Conservation (phyloP, 768 basidiomycete genomes). For the Termitomyces sp. region DNA sequence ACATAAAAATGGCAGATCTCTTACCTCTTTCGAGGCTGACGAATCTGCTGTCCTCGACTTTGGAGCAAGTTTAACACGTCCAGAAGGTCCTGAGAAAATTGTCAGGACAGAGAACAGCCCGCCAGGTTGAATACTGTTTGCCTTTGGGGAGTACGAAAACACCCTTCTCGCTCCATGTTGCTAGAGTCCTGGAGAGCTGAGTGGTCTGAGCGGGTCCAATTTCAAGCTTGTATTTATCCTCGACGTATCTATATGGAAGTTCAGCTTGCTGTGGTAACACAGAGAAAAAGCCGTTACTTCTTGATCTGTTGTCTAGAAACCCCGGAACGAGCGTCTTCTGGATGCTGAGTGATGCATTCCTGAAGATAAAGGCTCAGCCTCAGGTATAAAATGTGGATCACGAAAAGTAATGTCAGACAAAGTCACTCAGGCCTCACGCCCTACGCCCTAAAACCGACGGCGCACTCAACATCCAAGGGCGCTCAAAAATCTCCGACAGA, state of each 20-base stretch:
- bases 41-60: conserved; percentile 40
- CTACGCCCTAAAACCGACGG: conserved; percentile 23
- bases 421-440: conserved; percentile 13
- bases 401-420: conserved; percentile 13
- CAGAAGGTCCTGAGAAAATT: conserved; percentile 50
- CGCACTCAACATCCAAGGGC: neutral
- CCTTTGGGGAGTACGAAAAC: conserved; percentile 90
- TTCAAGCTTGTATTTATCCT: conserved; percentile 77
- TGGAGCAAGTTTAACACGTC: conserved; percentile 72
- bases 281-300: conserved; percentile 54
- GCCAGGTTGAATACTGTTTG: conserved; percentile 22
- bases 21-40: conserved; percentile 41
- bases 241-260: conserved; percentile 63
- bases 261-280: conserved; percentile 17
- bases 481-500: neutral
- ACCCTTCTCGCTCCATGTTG: conserved; percentile 78
- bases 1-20: conserved; percentile 16
- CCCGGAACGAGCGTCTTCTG: conserved; percentile 76
- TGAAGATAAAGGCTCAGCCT: conserved; percentile 27
- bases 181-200: conserved; percentile 79
- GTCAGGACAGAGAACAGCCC: conserved; percentile 1
- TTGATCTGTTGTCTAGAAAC: conserved; percentile 93
- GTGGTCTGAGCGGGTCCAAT: conserved; percentile 76
- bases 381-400: conserved; percentile 3
- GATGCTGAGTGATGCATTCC: conserved; percentile 79